Percentiles rank a stretch among this genome's conserved stretches.
Conservation (phyloP, 192 early-diverging fungal species). For the Coemansia sp. region DNA sequence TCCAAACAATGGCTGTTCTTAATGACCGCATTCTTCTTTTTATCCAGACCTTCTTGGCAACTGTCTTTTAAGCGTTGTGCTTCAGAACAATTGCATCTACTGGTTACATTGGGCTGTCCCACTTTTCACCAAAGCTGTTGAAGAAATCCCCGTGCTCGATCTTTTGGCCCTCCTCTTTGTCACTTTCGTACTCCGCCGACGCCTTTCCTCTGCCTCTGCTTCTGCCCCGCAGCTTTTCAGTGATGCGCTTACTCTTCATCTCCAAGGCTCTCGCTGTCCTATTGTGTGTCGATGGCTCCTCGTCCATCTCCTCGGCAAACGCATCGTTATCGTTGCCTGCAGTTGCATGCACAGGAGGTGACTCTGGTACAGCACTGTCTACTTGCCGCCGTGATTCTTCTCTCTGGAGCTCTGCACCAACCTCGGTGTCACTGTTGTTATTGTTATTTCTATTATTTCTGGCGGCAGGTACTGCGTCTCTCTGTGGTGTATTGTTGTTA, state of each 20-base stretch:
- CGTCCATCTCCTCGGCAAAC: neutral
- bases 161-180: constrained; percentile 15
- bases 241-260: neutral
- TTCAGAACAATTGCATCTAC: neutral
- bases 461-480: neutral
- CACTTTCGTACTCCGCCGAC: neutral
- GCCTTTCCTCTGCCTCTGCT: neutral
- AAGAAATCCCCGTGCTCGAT: constrained; percentile 34
- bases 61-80: neutral
- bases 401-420: neutral
- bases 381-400: neutral
- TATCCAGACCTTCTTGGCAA: neutral
- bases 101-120: constrained; percentile 16
- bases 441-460: neutral
- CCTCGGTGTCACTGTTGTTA: too few relatives aligned
- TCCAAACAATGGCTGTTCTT: neutral
- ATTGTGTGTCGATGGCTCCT: neutral
- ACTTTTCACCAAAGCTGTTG: constrained; percentile 37
- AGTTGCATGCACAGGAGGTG: constrained; percentile 6
- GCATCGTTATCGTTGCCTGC: neutral
- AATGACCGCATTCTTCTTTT: neutral
- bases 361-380: constrained; percentile 48
- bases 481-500: constrained; percentile 33
- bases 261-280: neutral
- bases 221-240: neutral